Base-by-base conservation (phyloP, 768 basidiomycete genomes). In the Amanita subjunquillea region DNA sequence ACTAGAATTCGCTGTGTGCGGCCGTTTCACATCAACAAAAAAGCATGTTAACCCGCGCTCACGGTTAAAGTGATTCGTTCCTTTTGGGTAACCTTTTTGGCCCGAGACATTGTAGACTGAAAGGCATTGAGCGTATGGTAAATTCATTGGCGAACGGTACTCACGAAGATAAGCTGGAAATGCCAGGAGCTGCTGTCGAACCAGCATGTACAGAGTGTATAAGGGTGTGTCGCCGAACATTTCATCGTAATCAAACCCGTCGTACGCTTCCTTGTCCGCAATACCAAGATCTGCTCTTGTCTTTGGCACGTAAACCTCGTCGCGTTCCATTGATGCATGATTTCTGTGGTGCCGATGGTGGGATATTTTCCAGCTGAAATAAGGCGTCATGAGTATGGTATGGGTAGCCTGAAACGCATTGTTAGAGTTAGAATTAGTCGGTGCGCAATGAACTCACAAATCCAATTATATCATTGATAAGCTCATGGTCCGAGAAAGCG, bases 21-120 rank as follows among this genome's bases (percentile, higher is more conserved):
- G 43, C 47, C 23, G 47, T 36, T 37, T 45, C n/a, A 27, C 38
- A 50, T 20, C 32, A 29, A 38, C 27, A 39, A 45, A 34, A 32
- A 10, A 36, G 29, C 17, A 40, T 20, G 43, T 23, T n/a, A 23
- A 51, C 38, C 7, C 47, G 30, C 6, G 68, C 78, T 64, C 53
- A 81, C 79, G 80, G 62, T 80, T 67, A 58, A 82, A 83, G 58
- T 84, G 82, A 56, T 82, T 83, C n/a, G 81, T 81, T 72, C 77
- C 75, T 56, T 76, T 74, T 1, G 79, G 78, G 59, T 82, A 80
- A 22, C 58, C 62, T 59, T 78, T 78, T 58, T 79, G 80, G 3
- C 80, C 79, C 22, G 80, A 82, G 8, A 82, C 79, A 58, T 83
- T 81, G 64, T 71, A 77, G 17, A 81, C 76, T 79, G 67, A 6